Percentiles rank a stretch among this genome's conserved stretches.
phyloP scores from a whole-genome alignment of 805 yeast genomes.

The Schizosaccharomyces octosporus region DNA sequence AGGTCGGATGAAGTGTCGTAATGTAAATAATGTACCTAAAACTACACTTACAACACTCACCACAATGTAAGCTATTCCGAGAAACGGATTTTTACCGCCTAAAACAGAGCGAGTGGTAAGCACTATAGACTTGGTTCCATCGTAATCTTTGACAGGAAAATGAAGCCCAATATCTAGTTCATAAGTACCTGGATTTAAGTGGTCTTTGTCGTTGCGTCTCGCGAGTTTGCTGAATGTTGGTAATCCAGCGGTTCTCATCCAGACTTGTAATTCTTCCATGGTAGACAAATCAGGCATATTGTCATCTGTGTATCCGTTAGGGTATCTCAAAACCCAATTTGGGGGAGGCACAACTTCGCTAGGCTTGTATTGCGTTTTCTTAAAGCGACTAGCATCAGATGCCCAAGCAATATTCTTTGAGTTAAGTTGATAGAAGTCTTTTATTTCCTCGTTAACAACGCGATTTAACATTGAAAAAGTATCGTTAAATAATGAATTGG shows the following conservation, averaged over 20 bases:
- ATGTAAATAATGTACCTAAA: conserved; percentile 48
- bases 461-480: conserved; percentile 25
- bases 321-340: conserved; percentile 58
- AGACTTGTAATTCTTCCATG: conserved; percentile 75
- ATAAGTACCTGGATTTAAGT: conserved; percentile 44
- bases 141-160: conserved; percentile 60
- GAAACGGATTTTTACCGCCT: conserved; percentile 68
- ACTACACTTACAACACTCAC: conserved; percentile 57
- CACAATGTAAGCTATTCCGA: conserved; percentile 65
- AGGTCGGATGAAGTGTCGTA: conserved; percentile 68
- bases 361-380: conserved; percentile 43
- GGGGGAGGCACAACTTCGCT: conserved; percentile 78
- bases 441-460: neutral
- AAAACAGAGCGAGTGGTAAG: conserved; percentile 58
- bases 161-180: conserved; percentile 36
- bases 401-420: conserved; percentile 61
- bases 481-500: conserved; percentile 81
- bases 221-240: conserved; percentile 74
- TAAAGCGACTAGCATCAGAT: conserved; percentile 46
- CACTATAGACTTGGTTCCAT: conserved; percentile 71
- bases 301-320: conserved; percentile 67
- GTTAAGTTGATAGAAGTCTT: conserved; percentile 17
- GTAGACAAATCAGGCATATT: conserved; percentile 52
- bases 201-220: conserved; percentile 36
- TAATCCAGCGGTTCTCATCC: conserved; percentile 95